A percentile compares a stretch with the other conserved stretches of the same genome.
These are phyloP conservation scores for Plasmodium fragile DNA, from an alignment of 169 alveolate species.

Conservation along the genomic window DNA sequence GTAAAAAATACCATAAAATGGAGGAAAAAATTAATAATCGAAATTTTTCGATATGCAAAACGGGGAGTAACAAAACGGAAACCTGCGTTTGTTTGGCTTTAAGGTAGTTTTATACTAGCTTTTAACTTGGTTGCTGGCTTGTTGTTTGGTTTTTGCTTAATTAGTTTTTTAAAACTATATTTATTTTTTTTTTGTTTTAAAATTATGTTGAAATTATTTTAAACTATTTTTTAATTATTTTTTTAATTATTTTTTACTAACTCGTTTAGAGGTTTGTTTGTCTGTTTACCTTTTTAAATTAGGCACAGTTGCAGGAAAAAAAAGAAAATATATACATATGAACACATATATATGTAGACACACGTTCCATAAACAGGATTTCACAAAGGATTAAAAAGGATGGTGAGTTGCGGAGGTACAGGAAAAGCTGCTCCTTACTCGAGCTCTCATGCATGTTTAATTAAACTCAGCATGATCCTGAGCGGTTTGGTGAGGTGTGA, in stretches of 20 bases:
- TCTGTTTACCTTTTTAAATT: not conserved
- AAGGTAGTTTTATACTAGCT: not conserved
- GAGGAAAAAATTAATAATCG: slow-evolving; percentile 2
- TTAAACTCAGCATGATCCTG: slow-evolving; percentile 1
- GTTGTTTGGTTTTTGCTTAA: not conserved
- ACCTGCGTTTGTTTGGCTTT: not conserved
- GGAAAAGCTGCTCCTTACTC: not conserved
- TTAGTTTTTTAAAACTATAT: not conserved
- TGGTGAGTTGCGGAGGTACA: not conserved
- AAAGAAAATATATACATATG: not conserved
- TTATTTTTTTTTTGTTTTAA: not conserved
- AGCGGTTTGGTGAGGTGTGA: not conserved
- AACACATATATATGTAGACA: not conserved
- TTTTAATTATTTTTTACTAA: not conserved
- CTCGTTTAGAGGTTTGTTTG: not conserved
- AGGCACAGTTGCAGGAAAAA: not conserved
- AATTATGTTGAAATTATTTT: not conserved
- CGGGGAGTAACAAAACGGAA: not conserved
- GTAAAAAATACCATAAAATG: not conserved
- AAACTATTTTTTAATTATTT: not conserved
- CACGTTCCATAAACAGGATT: not conserved
- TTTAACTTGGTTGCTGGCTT: not conserved
- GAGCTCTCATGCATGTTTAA: not conserved
- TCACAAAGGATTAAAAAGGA: not conserved
- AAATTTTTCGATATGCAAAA: not conserved